A percentile compares a stretch with the other conserved stretches of the same genome.
Evolutionary conservation across 176 grass and related monocot genomes (phyloP).

Genomic region (Musa troglodytarum): DNA sequence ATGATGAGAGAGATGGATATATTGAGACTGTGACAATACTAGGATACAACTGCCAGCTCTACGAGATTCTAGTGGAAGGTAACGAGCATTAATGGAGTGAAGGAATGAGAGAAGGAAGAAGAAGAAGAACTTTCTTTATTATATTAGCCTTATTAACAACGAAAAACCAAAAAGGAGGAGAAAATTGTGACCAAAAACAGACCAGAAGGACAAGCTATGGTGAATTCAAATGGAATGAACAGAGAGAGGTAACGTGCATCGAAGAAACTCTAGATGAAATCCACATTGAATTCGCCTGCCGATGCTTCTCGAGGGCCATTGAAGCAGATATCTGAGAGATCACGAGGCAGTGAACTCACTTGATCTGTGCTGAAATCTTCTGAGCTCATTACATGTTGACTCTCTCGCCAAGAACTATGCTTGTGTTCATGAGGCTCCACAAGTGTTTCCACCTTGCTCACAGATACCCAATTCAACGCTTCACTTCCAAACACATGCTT

Average conservation of each 20-base stretch:
- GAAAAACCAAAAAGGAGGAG: too few relatives aligned
- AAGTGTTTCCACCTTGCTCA: too few relatives aligned
- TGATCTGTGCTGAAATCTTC: not conserved
- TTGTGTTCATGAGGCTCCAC: too few relatives aligned
- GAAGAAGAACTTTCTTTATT: not conserved
- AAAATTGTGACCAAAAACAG: too few relatives aligned
- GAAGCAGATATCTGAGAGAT: constrained; percentile 40
- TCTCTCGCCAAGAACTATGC: constrained; percentile 32
- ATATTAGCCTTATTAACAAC: too few relatives aligned
- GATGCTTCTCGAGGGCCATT: constrained; percentile 29
- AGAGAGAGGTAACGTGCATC: not conserved
- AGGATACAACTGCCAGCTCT: too few relatives aligned
- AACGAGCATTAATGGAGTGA: not conserved
- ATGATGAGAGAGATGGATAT: too few relatives aligned
- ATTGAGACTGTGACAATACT: too few relatives aligned
- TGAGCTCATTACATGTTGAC: constrained; percentile 18
- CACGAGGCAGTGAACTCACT: not conserved
- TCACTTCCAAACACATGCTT: constrained; percentile 28
- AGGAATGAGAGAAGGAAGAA: not conserved
- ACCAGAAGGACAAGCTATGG: not conserved
- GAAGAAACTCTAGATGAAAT: constrained; percentile 39
- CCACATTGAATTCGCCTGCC: constrained; percentile 62
- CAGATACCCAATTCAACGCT: constrained; percentile 42
- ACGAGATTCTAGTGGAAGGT: too few relatives aligned
- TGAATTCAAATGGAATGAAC: too few relatives aligned